phyloP scores from a whole-genome alignment of 805 yeast species.

The Cyberlindnera meyerae region DNA sequence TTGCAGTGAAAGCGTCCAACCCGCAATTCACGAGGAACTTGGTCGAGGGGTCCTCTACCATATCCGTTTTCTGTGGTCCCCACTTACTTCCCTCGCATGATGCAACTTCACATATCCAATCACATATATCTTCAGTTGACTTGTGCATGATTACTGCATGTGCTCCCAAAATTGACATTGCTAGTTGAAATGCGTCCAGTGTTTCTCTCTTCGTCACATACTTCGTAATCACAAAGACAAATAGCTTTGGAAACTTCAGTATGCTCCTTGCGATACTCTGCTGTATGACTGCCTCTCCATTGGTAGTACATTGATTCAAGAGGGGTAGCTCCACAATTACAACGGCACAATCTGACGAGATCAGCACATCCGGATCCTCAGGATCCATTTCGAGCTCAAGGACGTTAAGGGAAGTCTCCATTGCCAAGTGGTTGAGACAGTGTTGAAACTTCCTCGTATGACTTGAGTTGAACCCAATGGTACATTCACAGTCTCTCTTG shows the following conservation, averaged over 20 bases:
- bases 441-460: slow-evolving; percentile 2
- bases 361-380: slow-evolving; percentile 16
- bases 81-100: not conserved
- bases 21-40: slow-evolving; percentile 16
- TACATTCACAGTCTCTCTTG: not conserved
- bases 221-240: slow-evolving; percentile 6
- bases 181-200: slow-evolving; percentile 14
- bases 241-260: slow-evolving; percentile 2
- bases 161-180: slow-evolving; percentile 12
- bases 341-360: slow-evolving; percentile 12
- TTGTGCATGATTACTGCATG: slow-evolving; percentile 1
- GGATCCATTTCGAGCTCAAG: slow-evolving; percentile 16
- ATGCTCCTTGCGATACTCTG: not conserved
- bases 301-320: slow-evolving; percentile 12
- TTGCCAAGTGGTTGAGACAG: slow-evolving; percentile 1
- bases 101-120: slow-evolving; percentile 9
- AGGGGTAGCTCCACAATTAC: slow-evolving; percentile 7
- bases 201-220: slow-evolving; percentile 4
- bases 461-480: slow-evolving; percentile 10
- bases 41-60: slow-evolving; percentile 3
- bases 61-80: not conserved
- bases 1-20: slow-evolving; percentile 12
- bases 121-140: slow-evolving; percentile 1
- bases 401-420: slow-evolving; percentile 4
- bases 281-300: slow-evolving; percentile 9